Evolutionary conservation across 2,329 filamentous ascomycete genomes (phyloP), one percentile per base, ranked within the genome.

Genomic region (Penicillium italicum): DNA sequence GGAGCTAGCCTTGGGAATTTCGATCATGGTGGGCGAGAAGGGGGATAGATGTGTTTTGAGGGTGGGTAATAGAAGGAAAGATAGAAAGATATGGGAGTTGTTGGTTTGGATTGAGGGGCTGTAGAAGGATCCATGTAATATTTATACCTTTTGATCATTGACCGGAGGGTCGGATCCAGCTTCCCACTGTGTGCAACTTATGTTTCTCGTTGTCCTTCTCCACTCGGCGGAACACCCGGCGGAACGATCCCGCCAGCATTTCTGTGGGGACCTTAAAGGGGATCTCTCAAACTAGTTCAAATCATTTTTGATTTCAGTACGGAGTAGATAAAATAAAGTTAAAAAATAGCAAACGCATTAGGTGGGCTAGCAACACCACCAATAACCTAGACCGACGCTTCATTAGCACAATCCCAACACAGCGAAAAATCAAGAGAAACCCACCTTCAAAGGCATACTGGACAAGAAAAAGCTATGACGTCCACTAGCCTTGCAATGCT

Each of bases 391-490:
- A 40, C 12, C 26, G 16, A 34, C 42, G 8, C 14, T n/a, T 12
- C 14, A 44, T 55, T 20, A 50, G 41, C 34, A 38, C 5, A 43
- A 14, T 31, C 3, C 18, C 10, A 3, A 38, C 14, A 14, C 33
- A 12, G 9, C 16, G 7, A 11, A 11, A n/a, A 5, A 20, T 18
- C 20, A 33, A 22, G 16, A 16, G n/a, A 38, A 28, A 44, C 60
- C 30, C 46, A 70, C 66, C 55, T 73, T 72, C 22, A 69, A 57
- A 0, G 70, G 70, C 51, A 66, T 62, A 53, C 70, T 72, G 0
- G 68, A 69, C 43, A 73, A 55, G 55, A 72, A 72, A 48, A 73
- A 73, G 12, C 60, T 67, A 58, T 70, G 72, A 37, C 68, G 57
- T 10, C 66, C 64, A 38, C 60, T 64, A 40, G 62, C 61, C 53